Evolutionary conservation across 2,329 filamentous ascomycete genomes (phyloP).

Genomic region (Colletotrichum salicis): DNA sequence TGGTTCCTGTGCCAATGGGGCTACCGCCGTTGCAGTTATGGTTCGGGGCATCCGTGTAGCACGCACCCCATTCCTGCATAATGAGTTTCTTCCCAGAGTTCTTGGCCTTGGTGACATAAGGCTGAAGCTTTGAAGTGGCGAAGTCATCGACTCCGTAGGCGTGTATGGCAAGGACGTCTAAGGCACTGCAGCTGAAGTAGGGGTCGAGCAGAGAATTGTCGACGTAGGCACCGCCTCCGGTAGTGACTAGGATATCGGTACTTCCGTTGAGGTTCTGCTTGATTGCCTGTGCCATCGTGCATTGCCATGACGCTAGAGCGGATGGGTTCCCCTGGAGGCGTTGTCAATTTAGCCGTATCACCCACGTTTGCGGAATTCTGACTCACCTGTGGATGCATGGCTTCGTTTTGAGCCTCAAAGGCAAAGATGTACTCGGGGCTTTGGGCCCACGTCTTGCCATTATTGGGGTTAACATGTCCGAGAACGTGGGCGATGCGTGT

Average conservation of each 20-base stretch:
- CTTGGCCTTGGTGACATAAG: conserved; percentile 41
- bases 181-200: conserved; percentile 31
- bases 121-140: conserved; percentile 28
- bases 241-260: conserved; percentile 36
- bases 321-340: conserved; percentile 33
- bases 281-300: conserved; percentile 39
- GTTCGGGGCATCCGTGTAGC: conserved; percentile 43
- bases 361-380: too few relatives aligned
- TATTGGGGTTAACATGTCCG: conserved; percentile 31
- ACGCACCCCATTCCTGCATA: conserved; percentile 44
- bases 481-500: conserved; percentile 31
- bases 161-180: conserved; percentile 39
- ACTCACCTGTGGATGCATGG: conserved; percentile 37
- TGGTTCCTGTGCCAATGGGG: conserved; percentile 23
- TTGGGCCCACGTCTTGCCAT: conserved; percentile 35
- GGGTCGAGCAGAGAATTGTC: conserved; percentile 35
- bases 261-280: conserved; percentile 38
- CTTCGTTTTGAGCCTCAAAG: conserved; percentile 40
- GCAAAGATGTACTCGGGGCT: conserved; percentile 40
- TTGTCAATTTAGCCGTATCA: not conserved
- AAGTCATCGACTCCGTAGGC: conserved; percentile 39
- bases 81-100: conserved; percentile 45
- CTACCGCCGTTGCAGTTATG: conserved; percentile 40
- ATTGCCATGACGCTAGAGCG: conserved; percentile 38
- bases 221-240: conserved; percentile 37